phyloP scores from a whole-genome alignment of 768 basidiomycete genomes.

The Lactarius sanguifluus region DNA sequence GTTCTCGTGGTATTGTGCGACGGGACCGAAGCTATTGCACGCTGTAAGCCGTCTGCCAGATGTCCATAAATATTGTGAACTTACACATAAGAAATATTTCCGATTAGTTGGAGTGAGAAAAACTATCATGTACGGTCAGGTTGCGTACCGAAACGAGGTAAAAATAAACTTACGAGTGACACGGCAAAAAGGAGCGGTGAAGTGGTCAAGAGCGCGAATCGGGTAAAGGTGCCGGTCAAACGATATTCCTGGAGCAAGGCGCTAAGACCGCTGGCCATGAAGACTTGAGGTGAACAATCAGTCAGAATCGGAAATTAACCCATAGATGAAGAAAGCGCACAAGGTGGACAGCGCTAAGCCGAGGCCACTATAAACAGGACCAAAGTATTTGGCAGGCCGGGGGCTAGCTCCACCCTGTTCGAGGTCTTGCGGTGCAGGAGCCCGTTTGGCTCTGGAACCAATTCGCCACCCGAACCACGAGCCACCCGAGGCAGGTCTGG shows the following conservation, averaged over 20 bases:
- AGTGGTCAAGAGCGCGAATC: conserved; percentile 67
- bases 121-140: conserved; percentile 46
- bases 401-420: conserved; percentile 48
- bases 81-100: conserved; percentile 65
- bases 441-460: conserved; percentile 35
- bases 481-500: conserved; percentile 25
- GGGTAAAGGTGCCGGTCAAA: conserved; percentile 58
- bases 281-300: conserved; percentile 45
- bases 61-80: conserved; percentile 30
- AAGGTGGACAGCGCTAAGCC: conserved; percentile 63
- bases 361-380: conserved; percentile 71
- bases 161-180: conserved; percentile 52
- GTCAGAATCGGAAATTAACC: background rate
- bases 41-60: conserved; percentile 2
- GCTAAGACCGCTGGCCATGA: conserved; percentile 60
- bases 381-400: conserved; percentile 54
- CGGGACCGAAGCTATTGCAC: conserved; percentile 63
- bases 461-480: conserved; percentile 32
- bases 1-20: conserved; percentile 84
- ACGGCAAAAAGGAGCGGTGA: conserved; percentile 75
- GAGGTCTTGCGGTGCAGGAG: conserved; percentile 38
- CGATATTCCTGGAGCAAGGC: conserved; percentile 65
- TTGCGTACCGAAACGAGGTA: conserved; percentile 5
- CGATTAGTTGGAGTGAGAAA: conserved; percentile 67
- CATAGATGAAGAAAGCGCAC: conserved; percentile 41